Evolutionary conservation across 2,329 filamentous ascomycete genomes (phyloP).

Genomic region (Aureobasidium pullulans): DNA sequence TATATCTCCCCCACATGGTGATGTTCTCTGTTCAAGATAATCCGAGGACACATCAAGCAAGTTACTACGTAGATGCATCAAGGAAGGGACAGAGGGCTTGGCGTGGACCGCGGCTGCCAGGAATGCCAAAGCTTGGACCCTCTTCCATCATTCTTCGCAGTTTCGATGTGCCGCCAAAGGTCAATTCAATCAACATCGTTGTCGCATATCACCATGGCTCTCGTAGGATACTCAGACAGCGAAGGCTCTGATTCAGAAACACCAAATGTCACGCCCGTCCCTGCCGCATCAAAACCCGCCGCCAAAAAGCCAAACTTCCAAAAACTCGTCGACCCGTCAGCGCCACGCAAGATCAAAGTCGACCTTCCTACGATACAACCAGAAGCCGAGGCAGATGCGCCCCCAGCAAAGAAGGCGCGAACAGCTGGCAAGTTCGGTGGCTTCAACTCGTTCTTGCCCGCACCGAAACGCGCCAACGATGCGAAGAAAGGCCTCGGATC

Average conservation of each 20-base stretch:
- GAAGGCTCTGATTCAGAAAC: conserved; percentile 58
- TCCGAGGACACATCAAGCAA: no score
- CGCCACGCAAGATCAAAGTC: conserved; percentile 77
- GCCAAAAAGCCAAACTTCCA: conserved; percentile 56
- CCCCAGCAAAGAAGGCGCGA: conserved; percentile 65
- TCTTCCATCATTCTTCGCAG: neutral
- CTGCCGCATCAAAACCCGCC: conserved; percentile 32
- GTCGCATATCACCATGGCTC: conserved; percentile 49
- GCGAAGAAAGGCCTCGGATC: conserved; percentile 36
- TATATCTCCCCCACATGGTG: no score
- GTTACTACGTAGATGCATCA: no score
- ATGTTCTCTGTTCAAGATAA: no score
- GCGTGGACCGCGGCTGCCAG: no score
- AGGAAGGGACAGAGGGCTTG: no score
- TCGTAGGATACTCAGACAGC: conserved; percentile 80
- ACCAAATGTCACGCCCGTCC: conserved; percentile 23
- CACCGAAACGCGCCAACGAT: conserved; percentile 58
- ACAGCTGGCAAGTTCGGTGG: conserved; percentile 62
- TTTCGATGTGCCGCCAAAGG: neutral
- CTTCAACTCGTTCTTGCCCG: conserved; percentile 79
- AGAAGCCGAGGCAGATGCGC: conserved; percentile 42
- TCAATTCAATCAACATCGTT: conserved; percentile 2
- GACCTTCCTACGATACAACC: conserved; percentile 56
- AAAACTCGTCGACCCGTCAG: conserved; percentile 73
- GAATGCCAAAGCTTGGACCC: neutral